Evolutionary conservation across 2,329 filamentous ascomycete genomes (phyloP), one percentile per base, ranked within the genome.

Genomic region (Pseudocercospora musae): DNA sequence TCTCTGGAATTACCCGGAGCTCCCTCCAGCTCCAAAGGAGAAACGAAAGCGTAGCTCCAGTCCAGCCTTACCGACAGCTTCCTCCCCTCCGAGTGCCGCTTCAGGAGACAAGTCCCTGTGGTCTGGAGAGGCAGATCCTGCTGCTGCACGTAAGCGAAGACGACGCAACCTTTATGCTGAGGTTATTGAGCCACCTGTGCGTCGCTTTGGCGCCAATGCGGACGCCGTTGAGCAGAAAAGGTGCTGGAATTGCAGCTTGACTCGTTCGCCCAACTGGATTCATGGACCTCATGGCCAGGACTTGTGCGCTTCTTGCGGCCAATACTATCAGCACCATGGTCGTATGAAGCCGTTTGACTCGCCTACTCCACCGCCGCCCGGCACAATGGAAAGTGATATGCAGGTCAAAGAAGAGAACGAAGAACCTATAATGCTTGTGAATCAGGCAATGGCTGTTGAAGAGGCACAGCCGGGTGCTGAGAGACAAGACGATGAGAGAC

Each of bases 251-350:
- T 74, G 72, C 62, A 64, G 65, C 29, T 60, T 69, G 55, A 69
- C 65, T 15, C 57, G 65, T 40, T 65, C 71, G 9, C 29, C 59
- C 5, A 59, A 33, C 29, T 74, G 71, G 71, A 68, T 69, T 15
- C 63, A 58, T 20, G 71, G 71, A 2, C 71, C 71, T 9, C 64
- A 72, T 31, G 71, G 69, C n/a, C 65, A 65, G 42, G 62, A 66
- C 46, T 49, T 73, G n/a, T 74, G 72, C 61, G 69, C 66, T 57
- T 64, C 69, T 9, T 74, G 72, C 59, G 69, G 70, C 18, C 70
- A 68, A 56, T 74, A 73, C 58, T 70, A 65, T 42, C 68, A 70
- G 49, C 65, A 64, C 18, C 70, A 73, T 58, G 70, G 69, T n/a
- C 63, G 70, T 25, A 66, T 72, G 67, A 69, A 68, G 61, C 67